Evolutionary conservation across 331 rosid genomes (phyloP).

Genomic region (Telfairia occidentalis): DNA sequence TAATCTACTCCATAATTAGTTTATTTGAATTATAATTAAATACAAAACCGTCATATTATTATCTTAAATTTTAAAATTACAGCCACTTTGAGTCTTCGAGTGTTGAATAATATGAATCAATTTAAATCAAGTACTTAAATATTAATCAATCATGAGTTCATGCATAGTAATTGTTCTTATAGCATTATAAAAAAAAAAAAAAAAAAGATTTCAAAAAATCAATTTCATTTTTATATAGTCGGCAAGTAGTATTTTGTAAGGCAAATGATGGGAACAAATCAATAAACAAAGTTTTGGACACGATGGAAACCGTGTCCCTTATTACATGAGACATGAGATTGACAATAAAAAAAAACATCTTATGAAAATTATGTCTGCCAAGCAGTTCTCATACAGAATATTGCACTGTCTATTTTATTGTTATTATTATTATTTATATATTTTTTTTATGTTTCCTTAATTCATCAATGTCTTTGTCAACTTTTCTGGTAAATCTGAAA

Average conservation of each 20-base stretch:
- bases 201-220: not conserved
- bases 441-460: not conserved
- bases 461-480: not conserved
- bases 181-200: not conserved
- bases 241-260: not conserved
- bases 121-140: not conserved
- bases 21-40: no score
- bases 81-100: no score
- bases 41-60: not conserved
- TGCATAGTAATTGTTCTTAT: not conserved
- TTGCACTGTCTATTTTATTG: not conserved
- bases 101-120: not conserved
- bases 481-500: not conserved
- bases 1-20: not conserved
- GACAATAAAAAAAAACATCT: not conserved
- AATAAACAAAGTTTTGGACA: not conserved
- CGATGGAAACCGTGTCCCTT: conserved; percentile 2
- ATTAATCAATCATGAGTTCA: not conserved
- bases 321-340: not conserved
- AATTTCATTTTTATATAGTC: not conserved
- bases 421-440: not conserved
- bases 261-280: not conserved
- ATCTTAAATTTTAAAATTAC: not conserved
- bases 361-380: conserved; percentile 8
- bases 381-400: conserved; percentile 3